These are phyloP conservation scores for Pseudocercospora cruenta DNA, from an alignment of 2,329 filamentous ascomycete genomes.

Conservation along the genomic window DNA sequence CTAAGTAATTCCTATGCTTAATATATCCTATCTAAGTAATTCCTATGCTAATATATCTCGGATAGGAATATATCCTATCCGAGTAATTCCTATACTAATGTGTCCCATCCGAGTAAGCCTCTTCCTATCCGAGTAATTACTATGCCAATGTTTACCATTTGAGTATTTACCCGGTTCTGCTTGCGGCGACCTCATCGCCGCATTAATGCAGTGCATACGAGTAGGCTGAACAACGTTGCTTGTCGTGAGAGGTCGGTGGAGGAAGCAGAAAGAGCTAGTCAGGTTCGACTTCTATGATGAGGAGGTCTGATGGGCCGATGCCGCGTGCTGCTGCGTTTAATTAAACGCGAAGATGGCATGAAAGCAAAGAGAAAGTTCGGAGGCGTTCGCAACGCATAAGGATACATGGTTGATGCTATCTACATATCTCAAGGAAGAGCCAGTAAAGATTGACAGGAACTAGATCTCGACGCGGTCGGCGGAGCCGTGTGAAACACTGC, in stretches of 20 bases:
- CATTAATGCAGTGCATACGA: neutral
- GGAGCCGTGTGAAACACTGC: neutral
- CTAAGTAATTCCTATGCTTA: no score
- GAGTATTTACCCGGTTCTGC: no score
- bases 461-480: neutral
- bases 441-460: neutral
- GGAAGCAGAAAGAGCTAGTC: neutral
- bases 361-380: neutral
- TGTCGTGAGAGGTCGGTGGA: neutral
- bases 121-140: no score
- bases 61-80: no score
- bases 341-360: neutral
- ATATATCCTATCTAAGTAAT: no score
- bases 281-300: neutral
- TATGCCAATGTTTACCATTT: no score
- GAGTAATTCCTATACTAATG: no score
- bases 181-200: neutral
- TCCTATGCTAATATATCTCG: no score
- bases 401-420: slow-evolving; percentile 3
- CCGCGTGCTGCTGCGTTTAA: neutral
- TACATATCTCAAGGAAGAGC: neutral
- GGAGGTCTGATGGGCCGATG: neutral
- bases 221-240: neutral
- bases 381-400: neutral
- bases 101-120: no score